phyloP scores from a whole-genome alignment of 164 flowering plant genomes.

The Sedum album region DNA sequence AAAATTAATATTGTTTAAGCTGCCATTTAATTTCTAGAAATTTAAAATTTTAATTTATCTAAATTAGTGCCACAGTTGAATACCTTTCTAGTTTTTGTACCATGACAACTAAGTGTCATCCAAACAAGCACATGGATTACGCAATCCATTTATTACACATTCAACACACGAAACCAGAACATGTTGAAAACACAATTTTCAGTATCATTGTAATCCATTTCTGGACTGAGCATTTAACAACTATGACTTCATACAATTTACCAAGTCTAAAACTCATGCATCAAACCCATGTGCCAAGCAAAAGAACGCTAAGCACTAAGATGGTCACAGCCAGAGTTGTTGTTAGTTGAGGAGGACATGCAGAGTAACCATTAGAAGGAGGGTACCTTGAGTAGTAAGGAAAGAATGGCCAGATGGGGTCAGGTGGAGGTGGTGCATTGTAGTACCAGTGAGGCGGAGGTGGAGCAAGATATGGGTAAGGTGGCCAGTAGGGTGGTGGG shows the following conservation, averaged over 20 bases:
- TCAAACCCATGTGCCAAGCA: slow-evolving; percentile 5
- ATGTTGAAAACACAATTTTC: neutral
- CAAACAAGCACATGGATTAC: too few species aligned
- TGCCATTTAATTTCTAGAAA: too few species aligned
- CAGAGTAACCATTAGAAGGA: neutral
- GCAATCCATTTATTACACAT: too few species aligned
- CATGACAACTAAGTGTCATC: too few species aligned
- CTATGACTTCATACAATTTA: neutral
- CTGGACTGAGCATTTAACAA: neutral
- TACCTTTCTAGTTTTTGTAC: too few species aligned
- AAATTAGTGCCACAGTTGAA: too few species aligned
- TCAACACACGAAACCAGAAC: too few species aligned
- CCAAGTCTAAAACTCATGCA: neutral
- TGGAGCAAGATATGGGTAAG: neutral
- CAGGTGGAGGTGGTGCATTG: slow-evolving; percentile 4
- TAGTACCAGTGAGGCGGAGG: neutral
- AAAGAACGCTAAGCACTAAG: neutral
- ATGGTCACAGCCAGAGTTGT: neutral
- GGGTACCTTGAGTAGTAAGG: slow-evolving; percentile 8
- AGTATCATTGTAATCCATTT: neutral
- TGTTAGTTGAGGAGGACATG: neutral
- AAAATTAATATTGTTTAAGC: too few species aligned
- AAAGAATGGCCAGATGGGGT: slow-evolving; percentile 7
- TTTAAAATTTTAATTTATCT: too few species aligned
- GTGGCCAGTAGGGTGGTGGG: neutral